Percentiles rank a stretch among this genome's conserved stretches.
Conservation (phyloP, 768 basidiomycete genomes). For the Porphyrellus cyaneotinctus region DNA sequence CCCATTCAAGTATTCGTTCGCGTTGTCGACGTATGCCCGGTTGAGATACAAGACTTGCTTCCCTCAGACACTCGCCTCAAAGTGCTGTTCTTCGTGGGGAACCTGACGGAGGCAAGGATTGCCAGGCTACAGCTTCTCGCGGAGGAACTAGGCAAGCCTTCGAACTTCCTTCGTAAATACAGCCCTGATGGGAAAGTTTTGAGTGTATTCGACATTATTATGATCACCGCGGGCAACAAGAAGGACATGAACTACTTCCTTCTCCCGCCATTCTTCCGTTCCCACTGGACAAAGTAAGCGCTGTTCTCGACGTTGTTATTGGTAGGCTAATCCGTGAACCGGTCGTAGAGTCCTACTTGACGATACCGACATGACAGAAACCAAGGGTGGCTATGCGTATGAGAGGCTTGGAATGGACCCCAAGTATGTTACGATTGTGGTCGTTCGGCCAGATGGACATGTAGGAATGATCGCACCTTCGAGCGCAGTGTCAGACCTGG, state of each 20-base stretch:
- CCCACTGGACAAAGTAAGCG: slow-evolving; percentile 45
- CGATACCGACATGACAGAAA: slow-evolving; percentile 30
- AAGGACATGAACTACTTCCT: slow-evolving; percentile 31
- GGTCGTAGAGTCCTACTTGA: slow-evolving; percentile 33
- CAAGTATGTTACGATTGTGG: slow-evolving; percentile 29
- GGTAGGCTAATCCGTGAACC: not conserved
- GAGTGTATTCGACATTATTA: not conserved
- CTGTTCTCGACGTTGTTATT: not conserved
- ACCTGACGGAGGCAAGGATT: slow-evolving; percentile 18
- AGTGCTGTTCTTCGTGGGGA: not conserved
- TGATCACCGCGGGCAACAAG: slow-evolving; percentile 23
- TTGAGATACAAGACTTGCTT: slow-evolving; percentile 36
- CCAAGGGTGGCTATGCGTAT: slow-evolving; percentile 33
- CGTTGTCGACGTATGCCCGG: slow-evolving; percentile 29
- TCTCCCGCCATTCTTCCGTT: slow-evolving; percentile 28
- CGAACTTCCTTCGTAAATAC: slow-evolving; percentile 26
- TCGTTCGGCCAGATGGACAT: slow-evolving; percentile 40
- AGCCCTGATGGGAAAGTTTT: slow-evolving; percentile 11
- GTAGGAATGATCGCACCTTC: slow-evolving; percentile 34
- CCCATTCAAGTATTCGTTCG: slow-evolving; percentile 21
- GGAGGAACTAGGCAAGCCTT: slow-evolving; percentile 14
- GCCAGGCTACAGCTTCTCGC: slow-evolving; percentile 25
- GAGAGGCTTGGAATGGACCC: slow-evolving; percentile 24
- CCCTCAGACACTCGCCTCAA: not conserved
- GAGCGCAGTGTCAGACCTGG: not conserved